phyloP scores from a whole-genome alignment of 2,329 filamentous ascomycete species.

The Calonectria montana region DNA sequence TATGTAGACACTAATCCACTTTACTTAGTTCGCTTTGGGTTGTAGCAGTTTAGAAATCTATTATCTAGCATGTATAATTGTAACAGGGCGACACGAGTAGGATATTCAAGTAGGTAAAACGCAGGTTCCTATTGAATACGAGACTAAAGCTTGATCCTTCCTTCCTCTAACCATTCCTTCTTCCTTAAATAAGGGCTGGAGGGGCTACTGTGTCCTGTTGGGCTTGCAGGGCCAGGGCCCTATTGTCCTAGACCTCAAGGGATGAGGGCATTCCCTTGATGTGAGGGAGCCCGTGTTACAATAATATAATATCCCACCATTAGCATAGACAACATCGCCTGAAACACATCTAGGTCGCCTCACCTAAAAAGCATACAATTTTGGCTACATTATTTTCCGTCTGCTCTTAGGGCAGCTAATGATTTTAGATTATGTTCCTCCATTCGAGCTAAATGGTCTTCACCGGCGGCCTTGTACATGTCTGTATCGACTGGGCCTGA shows the following conservation, averaged over 20 bases:
- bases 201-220: no score
- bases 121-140: no score
- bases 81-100: no score
- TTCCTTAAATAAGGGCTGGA: no score
- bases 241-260: no score
- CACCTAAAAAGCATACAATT: constrained; percentile 42
- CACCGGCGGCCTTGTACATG: constrained; percentile 15
- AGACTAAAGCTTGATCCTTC: no score
- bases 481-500: constrained; percentile 23
- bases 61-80: background rate
- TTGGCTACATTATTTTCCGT: constrained; percentile 41
- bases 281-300: background rate
- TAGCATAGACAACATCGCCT: constrained; percentile 15
- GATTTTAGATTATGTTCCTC: background rate
- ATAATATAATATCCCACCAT: constrained; percentile 7
- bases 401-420: constrained; percentile 33
- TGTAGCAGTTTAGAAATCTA: background rate
- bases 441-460: constrained; percentile 8
- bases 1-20: background rate
- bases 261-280: no score
- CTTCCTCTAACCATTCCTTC: no score
- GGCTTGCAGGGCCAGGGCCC: no score
- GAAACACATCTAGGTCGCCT: constrained; percentile 39
- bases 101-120: no score
- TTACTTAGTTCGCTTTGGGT: no score